Evolutionary conservation across 2,329 filamentous ascomycete genomes (phyloP), one percentile per base, ranked within the genome.

Genomic region (Talaromyces sp.): DNA sequence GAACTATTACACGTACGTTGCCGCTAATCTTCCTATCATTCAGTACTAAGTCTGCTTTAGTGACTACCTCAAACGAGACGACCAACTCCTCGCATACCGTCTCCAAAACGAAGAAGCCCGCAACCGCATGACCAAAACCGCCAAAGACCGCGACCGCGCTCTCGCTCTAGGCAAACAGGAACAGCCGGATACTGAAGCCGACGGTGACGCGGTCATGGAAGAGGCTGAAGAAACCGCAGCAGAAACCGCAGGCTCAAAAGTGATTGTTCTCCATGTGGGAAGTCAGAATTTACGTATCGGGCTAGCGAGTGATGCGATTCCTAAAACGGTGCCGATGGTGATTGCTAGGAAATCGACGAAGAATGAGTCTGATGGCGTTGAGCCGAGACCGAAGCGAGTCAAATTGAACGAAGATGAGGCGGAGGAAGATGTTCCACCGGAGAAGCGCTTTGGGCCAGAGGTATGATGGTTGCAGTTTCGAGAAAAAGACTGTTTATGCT

Each of bases 61-160:
- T 67, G 95, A 99, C 75, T 99, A 97, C 72, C 91, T 99, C 80
- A 99, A 99, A 82, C 90, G 94, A 73, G 95, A 99, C 82, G 95
- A 98, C 73, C 95, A 99, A 80, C 89, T 96, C 66, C 87, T 99
- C 39, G 92, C 94, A 13, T 87, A 94, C 64, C 89, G 95, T 72
- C 85, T 96, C 16, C 92, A 96, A 72, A 90, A 89, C 77, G 95
- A 99, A 76, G 92, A 94, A 71, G 89, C 88, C 60, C 86, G 92
- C 69, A 93, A 95, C 68, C 87, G 88, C 67, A 90, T 97, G 77
- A 89, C 95, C 41, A 92, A 93, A 77, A 90, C 85, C 65, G 93
- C 93, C 27, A 92, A 95, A 75, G 94, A 97, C 72, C 88, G 90
- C 71, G 94, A 97, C 74, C 87, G 93, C 71, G 90, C 90, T 48